Evolutionary conservation across 2,329 filamentous ascomycete genomes (phyloP), one percentile per base, ranked within the genome.

Genomic region (Calonectria pteridis): DNA sequence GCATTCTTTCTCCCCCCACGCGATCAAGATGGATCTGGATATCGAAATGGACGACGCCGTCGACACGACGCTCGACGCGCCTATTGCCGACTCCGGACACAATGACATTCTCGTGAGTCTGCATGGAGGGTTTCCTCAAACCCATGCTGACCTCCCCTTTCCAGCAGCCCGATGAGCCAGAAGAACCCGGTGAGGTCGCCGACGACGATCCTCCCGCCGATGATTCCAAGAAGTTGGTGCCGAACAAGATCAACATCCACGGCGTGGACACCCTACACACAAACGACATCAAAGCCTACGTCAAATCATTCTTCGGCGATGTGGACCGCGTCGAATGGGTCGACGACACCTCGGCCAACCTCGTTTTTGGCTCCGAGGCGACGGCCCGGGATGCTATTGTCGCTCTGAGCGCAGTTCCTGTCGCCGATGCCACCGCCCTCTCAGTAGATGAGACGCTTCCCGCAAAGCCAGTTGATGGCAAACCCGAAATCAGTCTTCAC

Each of bases 301-400:
- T 95, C 11, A 85, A 88, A 62, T 89, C 94, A 75, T 91, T 97
- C 83, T 95, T 90, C 80, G 86, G 88, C 43, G 83, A 84, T 18
- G 87, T 92, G 71, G 87, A 90, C 70, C 89, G 91, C 74, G 88
- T 98, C 76, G 95, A 98, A 85, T 99, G 97, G 97, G 95, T 99
- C 77, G 95, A 98, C 83, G 97, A 99, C 84, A 93, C 91, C 9
- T 96, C 95, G 0, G 95, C 95, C 75, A 98, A 98, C 82, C 88
- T 98, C 67, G 85, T 98, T 67, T 98, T 97, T 85, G 87, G 85
- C 49, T 88, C 88, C 9, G 87, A 91, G 18, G 81, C 84, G 29
- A 82, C 83, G 9, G 91, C 91, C 2, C 85, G 87, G 23, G 87
- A 90, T 59, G 92, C 91, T 23, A 84, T 93, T 26, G 80, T 85